phyloP scores from a whole-genome alignment of 2,329 filamentous ascomycete genomes.

The Graphiopsis chlorocephala region DNA sequence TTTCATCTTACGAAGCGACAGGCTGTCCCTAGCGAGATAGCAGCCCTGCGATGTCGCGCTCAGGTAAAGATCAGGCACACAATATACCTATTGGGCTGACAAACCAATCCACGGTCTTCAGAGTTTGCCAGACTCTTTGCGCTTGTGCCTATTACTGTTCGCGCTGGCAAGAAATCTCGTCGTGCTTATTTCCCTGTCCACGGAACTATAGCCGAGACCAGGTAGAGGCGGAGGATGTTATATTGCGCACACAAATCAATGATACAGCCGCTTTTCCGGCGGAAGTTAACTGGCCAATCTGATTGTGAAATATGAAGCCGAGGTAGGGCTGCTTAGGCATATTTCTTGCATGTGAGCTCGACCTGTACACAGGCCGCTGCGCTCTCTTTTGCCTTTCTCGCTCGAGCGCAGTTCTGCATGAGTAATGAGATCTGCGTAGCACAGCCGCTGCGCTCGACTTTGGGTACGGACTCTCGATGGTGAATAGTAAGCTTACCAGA shows the following conservation, averaged over 20 bases:
- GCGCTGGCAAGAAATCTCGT: not conserved
- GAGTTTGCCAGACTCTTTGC: not conserved
- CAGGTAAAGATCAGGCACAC: not conserved
- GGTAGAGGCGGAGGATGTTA: not conserved
- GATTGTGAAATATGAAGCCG: not conserved
- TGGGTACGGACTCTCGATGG: too few species aligned
- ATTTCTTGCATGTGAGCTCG: not conserved
- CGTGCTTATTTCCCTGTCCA: not conserved
- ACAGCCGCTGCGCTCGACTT: too few species aligned
- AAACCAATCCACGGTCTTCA: not conserved
- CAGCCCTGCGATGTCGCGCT: not conserved
- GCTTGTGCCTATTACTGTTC: not conserved
- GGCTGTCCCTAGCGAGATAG: conserved; percentile 4
- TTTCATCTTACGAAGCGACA: not conserved
- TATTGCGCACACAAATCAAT: not conserved
- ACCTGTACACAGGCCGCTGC: not conserved
- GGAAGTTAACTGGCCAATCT: not conserved
- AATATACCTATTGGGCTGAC: not conserved
- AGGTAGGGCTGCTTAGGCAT: not conserved
- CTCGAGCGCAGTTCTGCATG: not conserved
- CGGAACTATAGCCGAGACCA: not conserved
- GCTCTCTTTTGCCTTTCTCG: not conserved
- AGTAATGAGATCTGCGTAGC: not conserved
- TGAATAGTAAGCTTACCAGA: too few species aligned
- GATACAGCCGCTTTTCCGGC: not conserved